A percentile compares a stretch with the other conserved stretches of the same genome.
These are phyloP conservation scores for Rutstroemia sydowiana DNA, from an alignment of 2,329 filamentous ascomycete genomes.

Conservation along the genomic window DNA sequence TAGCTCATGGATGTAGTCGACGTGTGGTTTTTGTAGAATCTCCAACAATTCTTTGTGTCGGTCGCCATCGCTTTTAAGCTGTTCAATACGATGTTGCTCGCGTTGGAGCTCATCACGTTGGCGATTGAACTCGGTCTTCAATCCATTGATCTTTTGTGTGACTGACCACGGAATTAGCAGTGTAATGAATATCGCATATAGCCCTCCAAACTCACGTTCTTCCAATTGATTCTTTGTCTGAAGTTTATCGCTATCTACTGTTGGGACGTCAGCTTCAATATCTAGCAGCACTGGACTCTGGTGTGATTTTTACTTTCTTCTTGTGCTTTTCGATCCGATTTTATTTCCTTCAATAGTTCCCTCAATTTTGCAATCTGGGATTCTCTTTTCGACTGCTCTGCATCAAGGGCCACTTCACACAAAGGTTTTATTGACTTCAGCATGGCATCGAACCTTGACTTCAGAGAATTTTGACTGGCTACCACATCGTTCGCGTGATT, in stretches of 20 bases:
- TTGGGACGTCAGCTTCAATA: background rate
- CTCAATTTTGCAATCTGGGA: background rate
- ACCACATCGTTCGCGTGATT: constrained; percentile 31
- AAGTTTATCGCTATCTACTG: background rate
- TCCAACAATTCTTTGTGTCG: constrained; percentile 18
- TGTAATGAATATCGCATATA: background rate
- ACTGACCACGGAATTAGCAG: background rate
- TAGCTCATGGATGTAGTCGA: constrained; percentile 14
- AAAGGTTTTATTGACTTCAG: background rate
- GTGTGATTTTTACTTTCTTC: background rate
- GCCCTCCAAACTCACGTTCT: background rate
- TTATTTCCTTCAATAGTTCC: background rate
- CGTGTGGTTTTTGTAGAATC: constrained; percentile 17
- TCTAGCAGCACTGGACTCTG: background rate
- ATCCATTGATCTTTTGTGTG: background rate
- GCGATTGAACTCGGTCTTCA: background rate
- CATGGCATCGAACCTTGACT: constrained; percentile 3
- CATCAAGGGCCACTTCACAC: background rate
- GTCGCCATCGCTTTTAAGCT: background rate
- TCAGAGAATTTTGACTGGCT: constrained; percentile 17
- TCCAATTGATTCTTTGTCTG: background rate
- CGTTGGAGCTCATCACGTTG: background rate
- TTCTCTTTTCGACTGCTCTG: background rate
- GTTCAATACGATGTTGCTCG: background rate
- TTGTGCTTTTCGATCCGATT: background rate